Base-by-base conservation (phyloP, 1,139 yeast genomes). In the Taphrina populina region DNA sequence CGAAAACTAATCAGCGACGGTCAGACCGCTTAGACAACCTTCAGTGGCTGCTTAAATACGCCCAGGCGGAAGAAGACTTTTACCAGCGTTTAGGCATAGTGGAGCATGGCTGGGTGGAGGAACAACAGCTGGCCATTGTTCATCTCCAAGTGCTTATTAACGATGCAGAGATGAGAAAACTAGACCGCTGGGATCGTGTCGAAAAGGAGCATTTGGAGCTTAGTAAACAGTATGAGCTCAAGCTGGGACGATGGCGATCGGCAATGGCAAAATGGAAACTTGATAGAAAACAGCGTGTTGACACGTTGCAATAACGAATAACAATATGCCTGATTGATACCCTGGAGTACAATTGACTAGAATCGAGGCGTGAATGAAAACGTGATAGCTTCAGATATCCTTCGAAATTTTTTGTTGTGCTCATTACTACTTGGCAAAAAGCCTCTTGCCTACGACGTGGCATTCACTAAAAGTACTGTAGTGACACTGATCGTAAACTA, bases 31-130 rank as follows among this genome's bases (percentile, higher is more conserved):
- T 39, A 21, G 43, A 4, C 3, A 24, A 13, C 4, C 58, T 55
- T 36, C 29, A 45, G 15, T 39, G 43, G 20, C 26, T 8, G 6
- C 34, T 32, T 8, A 21, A 39, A 19, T 44, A 35, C 17, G 55
- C 55, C 27, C 11, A 34, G 24, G 47, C 53, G 6, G 58, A 55
- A 33, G 52, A 55, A 15, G 26, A 37, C 13, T 55, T 55, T 24
- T 35, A 39, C 24, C 23, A n/a, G 4, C 13, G 43, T 2, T 24
- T 55, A 13, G 46, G 47, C 1, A 7, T 55, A n/a, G 17, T 6
- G 4, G 37, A 47, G 11, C 13, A 13, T 4, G 55, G 55, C 6
- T 55, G 45, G 41, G 40, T 20, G 6, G 37, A 35, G 10, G 58
- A 55, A 19, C 19, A 39, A n/a, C 32, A 27, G 10, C 33, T 49